Evolutionary conservation across 1,139 yeast species (phyloP).

Genomic region (Blastobotrys apis): DNA sequence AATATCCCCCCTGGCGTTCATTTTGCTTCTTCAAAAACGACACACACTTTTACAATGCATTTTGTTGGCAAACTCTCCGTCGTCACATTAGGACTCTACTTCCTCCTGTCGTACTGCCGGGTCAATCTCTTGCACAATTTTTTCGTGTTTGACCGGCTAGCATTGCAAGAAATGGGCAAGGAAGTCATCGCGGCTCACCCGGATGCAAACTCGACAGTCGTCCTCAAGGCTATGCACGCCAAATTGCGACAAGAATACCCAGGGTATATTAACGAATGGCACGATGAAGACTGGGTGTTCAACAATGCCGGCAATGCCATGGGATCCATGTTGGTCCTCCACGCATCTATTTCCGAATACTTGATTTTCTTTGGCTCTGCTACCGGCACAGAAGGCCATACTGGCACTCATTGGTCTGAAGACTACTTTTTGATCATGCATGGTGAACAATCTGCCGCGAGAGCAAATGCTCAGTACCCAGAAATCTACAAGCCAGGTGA

Average conservation of each 20-base stretch:
- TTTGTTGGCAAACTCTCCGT: constrained; percentile 12
- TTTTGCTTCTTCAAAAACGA: no score
- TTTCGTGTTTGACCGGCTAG: constrained; percentile 54
- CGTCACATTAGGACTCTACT: constrained; percentile 15
- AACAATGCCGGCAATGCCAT: constrained; percentile 98
- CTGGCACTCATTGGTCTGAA: constrained; percentile 93
- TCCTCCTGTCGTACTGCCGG: constrained; percentile 20
- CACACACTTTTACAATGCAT: constrained; percentile 5
- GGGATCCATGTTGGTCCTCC: constrained; percentile 95
- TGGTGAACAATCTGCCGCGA: constrained; percentile 75
- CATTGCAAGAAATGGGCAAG: constrained; percentile 44
- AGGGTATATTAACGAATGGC: constrained; percentile 60
- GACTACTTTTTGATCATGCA: constrained; percentile 88
- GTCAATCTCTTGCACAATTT: constrained; percentile 48
- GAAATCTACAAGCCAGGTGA: constrained; percentile 69
- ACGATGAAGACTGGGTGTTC: constrained; percentile 84
- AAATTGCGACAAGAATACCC: constrained; percentile 62
- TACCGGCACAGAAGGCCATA: constrained; percentile 92
- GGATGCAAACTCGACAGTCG: constrained; percentile 57
- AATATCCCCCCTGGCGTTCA: background rate
- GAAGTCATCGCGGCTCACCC: constrained; percentile 49
- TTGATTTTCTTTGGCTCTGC: constrained; percentile 85
- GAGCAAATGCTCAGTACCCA: constrained; percentile 54
- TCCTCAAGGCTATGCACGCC: constrained; percentile 57
- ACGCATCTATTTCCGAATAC: constrained; percentile 93